phyloP scores from a whole-genome alignment of 1,139 yeast genomes.

The Diutina mesorugosa region DNA sequence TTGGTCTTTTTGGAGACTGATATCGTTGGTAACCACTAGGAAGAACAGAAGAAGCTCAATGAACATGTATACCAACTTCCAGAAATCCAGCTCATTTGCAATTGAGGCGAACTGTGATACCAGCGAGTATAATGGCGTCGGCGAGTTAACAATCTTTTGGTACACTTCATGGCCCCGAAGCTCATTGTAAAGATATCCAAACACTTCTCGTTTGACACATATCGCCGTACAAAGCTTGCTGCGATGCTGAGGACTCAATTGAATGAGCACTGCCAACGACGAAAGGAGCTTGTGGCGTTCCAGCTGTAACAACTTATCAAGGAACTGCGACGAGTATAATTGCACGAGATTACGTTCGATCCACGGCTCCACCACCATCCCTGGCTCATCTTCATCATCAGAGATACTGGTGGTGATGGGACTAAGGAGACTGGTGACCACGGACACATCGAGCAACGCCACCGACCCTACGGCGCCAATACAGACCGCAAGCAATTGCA shows the following conservation, averaged over 20 bases:
- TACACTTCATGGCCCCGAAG: constrained; percentile 11
- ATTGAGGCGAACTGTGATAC: not conserved
- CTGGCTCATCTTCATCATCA: not conserved
- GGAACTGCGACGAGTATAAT: not conserved
- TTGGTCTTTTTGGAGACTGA: constrained; percentile 38
- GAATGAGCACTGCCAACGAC: constrained; percentile 17
- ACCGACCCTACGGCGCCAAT: not conserved
- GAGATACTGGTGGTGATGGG: not conserved
- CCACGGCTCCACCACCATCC: not conserved
- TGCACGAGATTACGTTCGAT: not conserved
- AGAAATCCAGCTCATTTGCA: constrained; percentile 11
- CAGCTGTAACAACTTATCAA: not conserved
- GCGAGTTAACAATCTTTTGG: constrained; percentile 5
- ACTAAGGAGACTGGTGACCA: not conserved
- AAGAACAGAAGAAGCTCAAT: constrained; percentile 46
- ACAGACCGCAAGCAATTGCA: not conserved
- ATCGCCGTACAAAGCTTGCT: constrained; percentile 22
- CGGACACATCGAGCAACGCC: not conserved
- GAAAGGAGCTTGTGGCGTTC: constrained; percentile 2
- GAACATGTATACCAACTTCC: constrained; percentile 19
- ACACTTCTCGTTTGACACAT: constrained; percentile 23
- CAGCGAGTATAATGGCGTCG: not conserved
- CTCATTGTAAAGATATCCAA: constrained; percentile 15
- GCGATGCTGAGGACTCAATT: constrained; percentile 18
- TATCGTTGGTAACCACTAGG: constrained; percentile 55